Evolutionary conservation across 2,329 filamentous ascomycete genomes (phyloP), one percentile per base, ranked within the genome.

Genomic region (Penicillium occitanis): DNA sequence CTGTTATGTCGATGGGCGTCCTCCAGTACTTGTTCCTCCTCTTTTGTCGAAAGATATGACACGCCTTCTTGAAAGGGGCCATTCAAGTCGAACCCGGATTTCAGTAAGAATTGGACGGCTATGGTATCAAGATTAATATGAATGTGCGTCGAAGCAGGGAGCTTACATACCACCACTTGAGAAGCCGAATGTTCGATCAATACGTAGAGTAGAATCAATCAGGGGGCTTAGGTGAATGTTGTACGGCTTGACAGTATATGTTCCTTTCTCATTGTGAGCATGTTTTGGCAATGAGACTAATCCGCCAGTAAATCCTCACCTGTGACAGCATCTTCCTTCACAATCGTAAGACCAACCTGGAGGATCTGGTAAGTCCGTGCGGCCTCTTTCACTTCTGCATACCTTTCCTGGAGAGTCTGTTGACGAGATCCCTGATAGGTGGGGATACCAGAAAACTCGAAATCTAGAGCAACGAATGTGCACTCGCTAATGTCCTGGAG

Each of bases 291-390:
- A 42, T 25, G 17, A 30, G 48, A 44, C 8, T 2, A 19, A 35
- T 37, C 6, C 11, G 28, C 30, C 7, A 13, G 6, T 22, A 61
- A 57, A 22, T 37, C 22, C 68, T 76, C 76, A 78, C 84, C 83
- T 71, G 80, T 82, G 10, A 82, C 75, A 6, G 73, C 69, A 73
- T 88, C 83, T 73, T 90, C 86, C 62, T 80, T 79, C n/a, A 86
- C 86, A 71, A 87, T 85, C 0, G 88, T 90, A 66, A 91, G 76
- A n/a, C 88, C 88, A 63, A 90, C 77, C 72, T 91, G 88, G 1
- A 90, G 78, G 61, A 90, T 84, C 67, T 88, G 85, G 70, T 87
- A 90, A 46, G 82, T 83, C 68, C 88, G 84, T 3, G 88, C 88
- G 2, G 86, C 87, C 33, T 77, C 77, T 72, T 86, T 89, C 65